A percentile compares a stretch with the other conserved stretches of the same genome.
Conservation (phyloP, 495 filamentous ascomycete genomes). For the Penicillium angulare region DNA sequence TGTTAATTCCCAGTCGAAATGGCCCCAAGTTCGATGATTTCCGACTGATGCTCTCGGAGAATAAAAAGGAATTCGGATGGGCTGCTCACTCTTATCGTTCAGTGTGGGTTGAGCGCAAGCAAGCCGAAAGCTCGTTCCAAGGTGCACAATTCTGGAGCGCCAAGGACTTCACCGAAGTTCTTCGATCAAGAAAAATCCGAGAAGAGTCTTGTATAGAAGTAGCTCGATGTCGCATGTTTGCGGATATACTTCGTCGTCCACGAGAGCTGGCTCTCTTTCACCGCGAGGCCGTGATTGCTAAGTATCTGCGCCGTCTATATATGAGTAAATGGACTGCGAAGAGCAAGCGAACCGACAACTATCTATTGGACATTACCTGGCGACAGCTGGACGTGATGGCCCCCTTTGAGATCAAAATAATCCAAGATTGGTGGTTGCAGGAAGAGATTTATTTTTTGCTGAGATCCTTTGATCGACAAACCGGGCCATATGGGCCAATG, state of each 20-base stretch:
- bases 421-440: not conserved
- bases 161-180: not conserved
- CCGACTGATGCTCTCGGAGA: not conserved
- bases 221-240: not conserved
- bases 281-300: not conserved
- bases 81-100: not conserved
- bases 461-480: not conserved
- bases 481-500: slow-evolving; percentile 15
- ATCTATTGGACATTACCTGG: slow-evolving; percentile 21
- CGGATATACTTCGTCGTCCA: not conserved
- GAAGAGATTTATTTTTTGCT: slow-evolving; percentile 16
- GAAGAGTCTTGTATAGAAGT: not conserved
- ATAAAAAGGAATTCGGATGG: not conserved
- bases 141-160: not conserved
- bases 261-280: not conserved
- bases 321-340: slow-evolving; percentile 3
- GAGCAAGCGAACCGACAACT: slow-evolving; percentile 1
- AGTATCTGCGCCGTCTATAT: slow-evolving; percentile 7
- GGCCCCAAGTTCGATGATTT: not conserved
- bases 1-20: not conserved
- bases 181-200: not conserved
- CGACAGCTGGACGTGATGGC: slow-evolving; percentile 32
- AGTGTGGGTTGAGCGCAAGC: not conserved
- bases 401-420: slow-evolving; percentile 13
- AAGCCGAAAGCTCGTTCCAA: not conserved